phyloP scores from a whole-genome alignment of 768 basidiomycete species.

The Tephrocybe rancida region DNA sequence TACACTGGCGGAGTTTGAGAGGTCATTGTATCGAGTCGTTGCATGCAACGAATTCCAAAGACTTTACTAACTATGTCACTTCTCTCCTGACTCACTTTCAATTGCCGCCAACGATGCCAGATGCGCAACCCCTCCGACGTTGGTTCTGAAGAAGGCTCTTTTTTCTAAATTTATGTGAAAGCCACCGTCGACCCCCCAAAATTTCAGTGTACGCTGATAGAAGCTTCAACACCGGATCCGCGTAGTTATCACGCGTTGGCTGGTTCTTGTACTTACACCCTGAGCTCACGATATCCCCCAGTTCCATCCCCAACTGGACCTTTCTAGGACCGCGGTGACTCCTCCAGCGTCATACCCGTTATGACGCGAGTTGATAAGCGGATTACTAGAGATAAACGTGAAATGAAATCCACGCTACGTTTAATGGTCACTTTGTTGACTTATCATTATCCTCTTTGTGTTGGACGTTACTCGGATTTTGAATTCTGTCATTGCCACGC shows the following conservation, averaged over 20 bases:
- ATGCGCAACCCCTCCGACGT: too few species aligned
- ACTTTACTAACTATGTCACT: not conserved
- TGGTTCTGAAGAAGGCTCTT: too few species aligned
- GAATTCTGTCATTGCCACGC: not conserved
- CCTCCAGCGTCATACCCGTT: not conserved
- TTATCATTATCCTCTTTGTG: not conserved
- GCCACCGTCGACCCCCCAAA: too few species aligned
- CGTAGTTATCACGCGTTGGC: too few species aligned
- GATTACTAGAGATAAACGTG: constrained; percentile 1
- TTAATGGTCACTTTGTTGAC: not conserved
- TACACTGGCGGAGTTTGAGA: not conserved
- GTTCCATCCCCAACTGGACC: too few species aligned
- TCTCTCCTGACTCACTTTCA: not conserved
- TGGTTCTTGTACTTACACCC: too few species aligned
- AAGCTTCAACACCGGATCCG: too few species aligned
- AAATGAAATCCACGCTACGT: constrained; percentile 3
- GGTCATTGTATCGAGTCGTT: not conserved
- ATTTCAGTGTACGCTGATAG: too few species aligned
- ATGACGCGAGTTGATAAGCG: not conserved
- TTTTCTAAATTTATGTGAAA: too few species aligned
- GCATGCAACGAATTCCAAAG: not conserved
- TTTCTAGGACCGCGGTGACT: not conserved
- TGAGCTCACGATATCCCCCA: not conserved
- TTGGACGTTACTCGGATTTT: not conserved
- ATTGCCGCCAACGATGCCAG: not conserved